Base-by-base conservation (phyloP, 2,329 filamentous ascomycete genomes). In the Botrytis fragariae region DNA sequence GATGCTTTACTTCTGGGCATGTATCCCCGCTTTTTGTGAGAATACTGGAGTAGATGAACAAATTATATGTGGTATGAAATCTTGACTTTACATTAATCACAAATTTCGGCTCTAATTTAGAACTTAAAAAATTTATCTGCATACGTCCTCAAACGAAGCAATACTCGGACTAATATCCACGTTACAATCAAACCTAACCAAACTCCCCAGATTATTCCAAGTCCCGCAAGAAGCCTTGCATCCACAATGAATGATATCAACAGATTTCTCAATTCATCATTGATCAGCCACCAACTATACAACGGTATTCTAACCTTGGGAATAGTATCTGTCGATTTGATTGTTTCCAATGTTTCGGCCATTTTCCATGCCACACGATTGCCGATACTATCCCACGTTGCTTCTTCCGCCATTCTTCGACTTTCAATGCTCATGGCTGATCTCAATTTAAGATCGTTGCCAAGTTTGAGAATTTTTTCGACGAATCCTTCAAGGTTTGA, bases 341-440 rank as follows among this genome's bases (percentile, higher is more conserved):
- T 64, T 5, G 74, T 67, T 32, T 76, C 71, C 39, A 80, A 67
- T 29, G 75, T 76, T 45, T 87, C 85, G 4, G 85, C 83, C 82
- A 92, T 88, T 73, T 88, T 86, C 86, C 88, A 89, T 4, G 91
- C 91, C 1, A 92, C 90, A 67, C 87, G 88, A 77, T 91, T 91
- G 82, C 91, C 91, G 81, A 92, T 91, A 82, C 87, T 90, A 74
- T 92, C 89, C 91, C 91, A 93, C 0, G 89, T 92, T 4, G 88
- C 90, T 67, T 89, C 85, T 74, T 87, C 87, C 0, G 90, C 91
- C 74, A 89, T 87, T 32, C 80, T 79, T 70, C 90, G 85, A 1
- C 89, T 86, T 14, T 84, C 82, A 0, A 74, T 73, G 3, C 83
- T 82, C 82, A 92, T 87, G 1, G 76, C 79, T 8, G 77, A 69